Percentiles rank a stretch among this genome's conserved stretches.
Evolutionary conservation across 2,329 filamentous ascomycete genomes (phyloP).

Genomic region (Ophiostoma sp.): DNA sequence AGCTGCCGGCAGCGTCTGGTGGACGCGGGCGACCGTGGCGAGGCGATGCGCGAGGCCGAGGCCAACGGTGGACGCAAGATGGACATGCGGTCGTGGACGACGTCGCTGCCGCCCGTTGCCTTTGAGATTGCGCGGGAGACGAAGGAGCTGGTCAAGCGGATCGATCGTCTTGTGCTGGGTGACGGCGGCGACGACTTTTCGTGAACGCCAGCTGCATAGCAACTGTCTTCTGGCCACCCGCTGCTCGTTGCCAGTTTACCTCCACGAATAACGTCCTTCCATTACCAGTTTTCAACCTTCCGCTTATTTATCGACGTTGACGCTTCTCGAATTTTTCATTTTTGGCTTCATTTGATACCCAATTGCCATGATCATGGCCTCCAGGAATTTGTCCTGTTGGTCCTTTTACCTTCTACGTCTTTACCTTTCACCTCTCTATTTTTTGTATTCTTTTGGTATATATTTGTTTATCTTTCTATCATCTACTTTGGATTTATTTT

Average conservation of each 20-base stretch:
- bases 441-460: conserved; percentile 23
- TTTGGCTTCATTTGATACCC: conserved; percentile 26
- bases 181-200: conserved; percentile 35
- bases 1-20: conserved; percentile 66
- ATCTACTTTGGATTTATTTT: neutral
- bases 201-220: neutral
- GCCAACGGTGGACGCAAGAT: conserved; percentile 53
- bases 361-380: conserved; percentile 27
- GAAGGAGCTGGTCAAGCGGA: conserved; percentile 63
- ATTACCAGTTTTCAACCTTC: neutral
- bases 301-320: neutral
- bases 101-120: conserved; percentile 76
- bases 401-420: neutral
- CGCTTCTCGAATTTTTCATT: conserved; percentile 3
- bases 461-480: conserved; percentile 19
- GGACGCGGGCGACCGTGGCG: conserved; percentile 61
- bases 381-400: conserved; percentile 2
- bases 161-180: conserved; percentile 34
- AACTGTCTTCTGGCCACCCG: neutral
- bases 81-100: conserved; percentile 64
- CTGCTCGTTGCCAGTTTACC: too few relatives aligned
- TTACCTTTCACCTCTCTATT: neutral
- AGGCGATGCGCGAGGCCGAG: conserved; percentile 53
- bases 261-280: neutral
- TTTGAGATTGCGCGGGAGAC: conserved; percentile 82